Evolutionary conservation across 345 rosid genomes (phyloP).

Genomic region (Rhizophora apiculata): DNA sequence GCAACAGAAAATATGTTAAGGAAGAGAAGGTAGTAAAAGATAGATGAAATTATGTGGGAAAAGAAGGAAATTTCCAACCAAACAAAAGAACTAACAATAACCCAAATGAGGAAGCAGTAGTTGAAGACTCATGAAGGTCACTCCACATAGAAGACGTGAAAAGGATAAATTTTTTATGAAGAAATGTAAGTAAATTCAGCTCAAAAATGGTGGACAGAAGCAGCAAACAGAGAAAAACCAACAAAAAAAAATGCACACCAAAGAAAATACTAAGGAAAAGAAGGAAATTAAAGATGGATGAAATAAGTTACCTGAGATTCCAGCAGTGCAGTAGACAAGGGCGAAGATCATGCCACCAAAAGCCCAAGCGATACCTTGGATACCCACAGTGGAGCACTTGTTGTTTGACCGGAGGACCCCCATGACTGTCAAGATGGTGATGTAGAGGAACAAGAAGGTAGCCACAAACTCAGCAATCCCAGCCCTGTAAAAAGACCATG

Average conservation of each 20-base stretch:
- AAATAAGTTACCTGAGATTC: neutral
- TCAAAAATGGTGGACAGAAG: no score
- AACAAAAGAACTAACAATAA: neutral
- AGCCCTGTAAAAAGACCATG: constrained; percentile 10
- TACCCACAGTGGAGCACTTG: constrained; percentile 5
- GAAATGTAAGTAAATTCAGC: neutral
- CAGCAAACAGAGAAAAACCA: neutral
- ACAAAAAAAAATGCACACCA: neutral
- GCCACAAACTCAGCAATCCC: constrained; percentile 37
- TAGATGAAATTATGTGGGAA: neutral
- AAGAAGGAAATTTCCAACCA: neutral
- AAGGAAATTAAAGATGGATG: neutral
- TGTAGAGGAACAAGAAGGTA: constrained; percentile 23
- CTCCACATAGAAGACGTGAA: neutral
- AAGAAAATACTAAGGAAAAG: neutral
- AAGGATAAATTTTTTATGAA: neutral
- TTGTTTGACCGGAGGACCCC: neutral
- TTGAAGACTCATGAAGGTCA: neutral
- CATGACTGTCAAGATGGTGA: constrained; percentile 5
- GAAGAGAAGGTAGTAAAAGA: neutral
- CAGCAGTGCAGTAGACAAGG: constrained; percentile 6
- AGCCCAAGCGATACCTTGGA: constrained; percentile 3
- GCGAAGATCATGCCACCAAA: constrained; percentile 8
- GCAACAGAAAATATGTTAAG: no score
- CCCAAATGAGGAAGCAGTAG: neutral